Evolutionary conservation across 768 basidiomycete species (phyloP).

Genomic region (Scleroderma bovista): DNA sequence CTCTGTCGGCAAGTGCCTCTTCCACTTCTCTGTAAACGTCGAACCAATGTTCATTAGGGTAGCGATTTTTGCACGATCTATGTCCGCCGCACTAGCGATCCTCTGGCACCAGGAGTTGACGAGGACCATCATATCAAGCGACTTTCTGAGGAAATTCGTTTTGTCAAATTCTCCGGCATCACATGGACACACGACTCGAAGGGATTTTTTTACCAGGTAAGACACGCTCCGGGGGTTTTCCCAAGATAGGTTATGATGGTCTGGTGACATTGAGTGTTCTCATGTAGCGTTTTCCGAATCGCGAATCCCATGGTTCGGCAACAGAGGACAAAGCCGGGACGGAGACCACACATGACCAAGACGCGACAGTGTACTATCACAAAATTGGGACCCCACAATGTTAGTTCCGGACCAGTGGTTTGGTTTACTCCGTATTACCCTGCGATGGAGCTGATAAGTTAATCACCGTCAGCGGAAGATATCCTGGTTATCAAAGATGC

Average conservation of each 20-base stretch:
- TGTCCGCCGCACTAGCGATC: conserved; percentile 55
- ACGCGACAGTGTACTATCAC: conserved; percentile 78
- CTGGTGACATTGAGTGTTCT: background rate
- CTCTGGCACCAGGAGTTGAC: conserved; percentile 40
- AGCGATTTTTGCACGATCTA: conserved; percentile 71
- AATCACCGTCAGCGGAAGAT: conserved; percentile 49
- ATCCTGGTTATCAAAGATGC: conserved; percentile 60
- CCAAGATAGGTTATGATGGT: background rate
- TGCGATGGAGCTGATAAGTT: conserved; percentile 4
- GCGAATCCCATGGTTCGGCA: conserved; percentile 38
- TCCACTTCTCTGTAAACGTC: background rate
- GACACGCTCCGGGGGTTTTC: conserved; percentile 3
- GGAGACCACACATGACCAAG: conserved; percentile 54
- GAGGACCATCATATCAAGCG: conserved; percentile 45
- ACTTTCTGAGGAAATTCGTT: conserved; percentile 62
- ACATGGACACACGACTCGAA: conserved; percentile 74
- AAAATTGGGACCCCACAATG: conserved; percentile 65
- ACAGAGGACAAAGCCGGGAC: conserved; percentile 50
- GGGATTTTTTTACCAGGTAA: conserved; percentile 79
- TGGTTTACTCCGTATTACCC: conserved; percentile 4
- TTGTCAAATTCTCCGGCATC: conserved; percentile 71
- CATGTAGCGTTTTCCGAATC: conserved; percentile 51
- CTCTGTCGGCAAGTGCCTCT: conserved; percentile 51
- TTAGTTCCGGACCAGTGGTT: conserved; percentile 25
- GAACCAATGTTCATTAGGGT: conserved; percentile 39